Evolutionary conservation across 495 filamentous ascomycete species (phyloP), one percentile per base, ranked within the genome.

Genomic region (Aspergillus indologenus): DNA sequence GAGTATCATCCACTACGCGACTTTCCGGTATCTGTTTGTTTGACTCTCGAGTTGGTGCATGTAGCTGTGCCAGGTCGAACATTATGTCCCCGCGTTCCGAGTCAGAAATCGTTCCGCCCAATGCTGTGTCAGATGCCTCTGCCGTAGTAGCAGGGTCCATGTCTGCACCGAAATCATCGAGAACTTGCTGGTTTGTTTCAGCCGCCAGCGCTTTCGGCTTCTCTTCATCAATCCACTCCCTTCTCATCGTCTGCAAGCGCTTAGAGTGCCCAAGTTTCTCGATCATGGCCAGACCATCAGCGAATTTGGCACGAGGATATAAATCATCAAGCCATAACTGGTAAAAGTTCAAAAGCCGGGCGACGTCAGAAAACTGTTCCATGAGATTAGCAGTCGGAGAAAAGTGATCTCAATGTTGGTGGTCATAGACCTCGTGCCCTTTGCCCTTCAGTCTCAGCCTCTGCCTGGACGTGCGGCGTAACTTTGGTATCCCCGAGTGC

Each of bases 241-340:
- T 83, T 56, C 88, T 80, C 80, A 90, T 87, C 12, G 81, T 80
- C 54, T 90, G 90, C 60, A 91, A 76, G 4, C 81, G 76, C 66
- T 84, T 88, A 42, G 86, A 89, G 71, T 98, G 94, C 1, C 94
- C 94, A 4, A 91, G 75, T 72, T 96, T 97, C 72, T 99, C 95
- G 8, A 97, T 90, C 72, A 97, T 97, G 31, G 85, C 74, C 19
- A 97, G 77, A 5, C 90, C 94, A 66, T 99, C 95, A 22, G 88
- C 79, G 59, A 99, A 98, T 67, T 91, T 95, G 1, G 92, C 94
- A 62, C 92, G 91, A 45, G 94, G 95, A 64, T 90, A 99, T 22
- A 99, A 79, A 59, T 96, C 91, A 69, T 99, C 94, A 5, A 98
- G 90, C 94, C 94, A 99, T 61, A 95, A 74, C 69, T 98, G 94